Conservation (phyloP, 257 asterid species). For the Plectranthus barbatus region DNA sequence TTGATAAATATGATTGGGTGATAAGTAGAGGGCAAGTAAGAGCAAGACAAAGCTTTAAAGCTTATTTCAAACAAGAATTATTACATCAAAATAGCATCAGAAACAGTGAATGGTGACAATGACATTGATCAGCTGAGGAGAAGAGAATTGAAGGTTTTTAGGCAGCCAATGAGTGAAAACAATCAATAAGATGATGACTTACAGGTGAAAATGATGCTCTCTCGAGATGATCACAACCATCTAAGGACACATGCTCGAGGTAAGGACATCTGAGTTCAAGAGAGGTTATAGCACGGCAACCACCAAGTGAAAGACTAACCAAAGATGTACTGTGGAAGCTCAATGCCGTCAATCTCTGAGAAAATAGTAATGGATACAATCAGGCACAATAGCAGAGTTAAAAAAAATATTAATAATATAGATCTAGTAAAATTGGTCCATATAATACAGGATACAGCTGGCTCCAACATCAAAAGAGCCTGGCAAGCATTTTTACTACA, state of each 20-base stretch:
- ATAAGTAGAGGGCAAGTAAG: not conserved
- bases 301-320: constrained; percentile 81
- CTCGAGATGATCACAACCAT: constrained; percentile 98
- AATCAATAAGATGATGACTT: constrained; percentile 24
- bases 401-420: not conserved
- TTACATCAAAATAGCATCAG: no score
- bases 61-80: not conserved
- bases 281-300: constrained; percentile 83
- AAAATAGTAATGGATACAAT: constrained; percentile 14
- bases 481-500: not conserved
- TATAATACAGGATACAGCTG: not conserved
- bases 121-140: not conserved
- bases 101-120: not conserved
- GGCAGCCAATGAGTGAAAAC: not conserved
- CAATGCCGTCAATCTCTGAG: constrained; percentile 86
- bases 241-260: constrained; percentile 81
- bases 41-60: not conserved
- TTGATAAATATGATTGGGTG: not conserved
- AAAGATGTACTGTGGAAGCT: constrained; percentile 65
- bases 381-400: not conserved
- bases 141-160: not conserved
- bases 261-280: constrained; percentile 73
- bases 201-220: constrained; percentile 81
- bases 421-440: not conserved
- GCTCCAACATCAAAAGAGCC: not conserved